Evolutionary conservation across 2,329 filamentous ascomycete species (phyloP).

Genomic region (Graphium sp.): DNA sequence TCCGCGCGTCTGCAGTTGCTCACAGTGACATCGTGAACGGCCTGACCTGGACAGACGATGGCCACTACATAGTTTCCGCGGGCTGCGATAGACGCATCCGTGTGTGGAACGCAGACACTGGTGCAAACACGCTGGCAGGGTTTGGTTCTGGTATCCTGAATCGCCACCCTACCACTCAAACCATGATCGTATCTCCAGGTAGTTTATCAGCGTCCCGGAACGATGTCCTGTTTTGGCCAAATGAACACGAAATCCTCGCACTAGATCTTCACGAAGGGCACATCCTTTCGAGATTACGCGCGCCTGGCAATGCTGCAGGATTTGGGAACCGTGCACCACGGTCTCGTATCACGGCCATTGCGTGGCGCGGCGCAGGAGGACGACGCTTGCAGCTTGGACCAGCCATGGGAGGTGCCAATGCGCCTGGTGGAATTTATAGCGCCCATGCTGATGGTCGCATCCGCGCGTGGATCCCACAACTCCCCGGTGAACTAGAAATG

Average conservation of each 20-base stretch:
- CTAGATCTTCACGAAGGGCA: constrained; percentile 67
- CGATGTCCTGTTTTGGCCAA: constrained; percentile 66
- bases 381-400: constrained; percentile 37
- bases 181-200: constrained; percentile 46
- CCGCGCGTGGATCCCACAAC: constrained; percentile 54
- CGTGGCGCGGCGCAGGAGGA: constrained; percentile 52
- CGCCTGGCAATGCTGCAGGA: constrained; percentile 34
- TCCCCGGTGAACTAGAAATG: constrained; percentile 31
- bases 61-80: constrained; percentile 57
- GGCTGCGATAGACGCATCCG: constrained; percentile 74
- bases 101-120: constrained; percentile 69
- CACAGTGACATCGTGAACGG: constrained; percentile 76
- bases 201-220: constrained; percentile 35
- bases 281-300: constrained; percentile 52
- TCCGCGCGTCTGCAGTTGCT: constrained; percentile 41
- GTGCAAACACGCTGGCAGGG: constrained; percentile 73
- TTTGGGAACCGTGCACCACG: constrained; percentile 18
- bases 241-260: constrained; percentile 62
- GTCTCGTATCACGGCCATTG: constrained; percentile 57
- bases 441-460: constrained; percentile 76
- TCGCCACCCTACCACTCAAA: constrained; percentile 40
- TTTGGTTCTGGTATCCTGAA: constrained; percentile 78
- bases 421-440: constrained; percentile 50
- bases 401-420: constrained; percentile 40
- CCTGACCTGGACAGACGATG: constrained; percentile 69